A percentile compares a stretch with the other conserved stretches of the same genome.
Evolutionary conservation across 1,284 basidiomycete genomes (phyloP).

Genomic region (Hemileia vastatrix): DNA sequence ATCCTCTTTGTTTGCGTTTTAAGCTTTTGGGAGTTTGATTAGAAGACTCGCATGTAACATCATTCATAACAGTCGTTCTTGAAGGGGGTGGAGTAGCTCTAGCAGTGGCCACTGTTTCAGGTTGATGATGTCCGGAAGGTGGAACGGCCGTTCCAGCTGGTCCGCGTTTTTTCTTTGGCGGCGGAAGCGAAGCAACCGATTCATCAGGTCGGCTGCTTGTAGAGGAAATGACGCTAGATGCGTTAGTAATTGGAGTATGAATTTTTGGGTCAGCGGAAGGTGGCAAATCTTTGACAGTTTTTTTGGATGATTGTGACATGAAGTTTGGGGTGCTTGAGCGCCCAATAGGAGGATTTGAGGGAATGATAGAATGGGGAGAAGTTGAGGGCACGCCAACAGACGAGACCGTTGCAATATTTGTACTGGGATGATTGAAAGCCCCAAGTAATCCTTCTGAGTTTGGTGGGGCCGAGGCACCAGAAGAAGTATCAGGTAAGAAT

Average conservation of each 20-base stretch:
- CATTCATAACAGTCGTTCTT: slow-evolving; percentile 2
- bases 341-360: neutral
- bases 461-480: slow-evolving; percentile 7
- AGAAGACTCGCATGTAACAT: neutral
- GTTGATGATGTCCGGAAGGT: neutral
- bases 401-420: neutral
- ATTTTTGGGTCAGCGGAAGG: too few species aligned
- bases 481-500: slow-evolving; percentile 67
- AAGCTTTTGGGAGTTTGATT: slow-evolving; percentile 1
- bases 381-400: neutral
- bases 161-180: too few species aligned
- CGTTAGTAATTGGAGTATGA: too few species aligned
- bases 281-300: slow-evolving; percentile 1
- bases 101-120: too few species aligned
- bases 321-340: neutral
- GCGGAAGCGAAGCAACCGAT: too few species aligned
- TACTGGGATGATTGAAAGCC: too few species aligned
- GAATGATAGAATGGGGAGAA: neutral
- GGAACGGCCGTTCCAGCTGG: too few species aligned
- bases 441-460: slow-evolving; percentile 11
- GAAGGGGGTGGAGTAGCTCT: too few species aligned
- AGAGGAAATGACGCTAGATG: too few species aligned
- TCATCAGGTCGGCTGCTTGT: too few species aligned
- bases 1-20: slow-evolving; percentile 16
- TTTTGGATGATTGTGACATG: slow-evolving; percentile 1